Base-by-base conservation (phyloP, 768 basidiomycete genomes). In the Scleroderma citrinum region DNA sequence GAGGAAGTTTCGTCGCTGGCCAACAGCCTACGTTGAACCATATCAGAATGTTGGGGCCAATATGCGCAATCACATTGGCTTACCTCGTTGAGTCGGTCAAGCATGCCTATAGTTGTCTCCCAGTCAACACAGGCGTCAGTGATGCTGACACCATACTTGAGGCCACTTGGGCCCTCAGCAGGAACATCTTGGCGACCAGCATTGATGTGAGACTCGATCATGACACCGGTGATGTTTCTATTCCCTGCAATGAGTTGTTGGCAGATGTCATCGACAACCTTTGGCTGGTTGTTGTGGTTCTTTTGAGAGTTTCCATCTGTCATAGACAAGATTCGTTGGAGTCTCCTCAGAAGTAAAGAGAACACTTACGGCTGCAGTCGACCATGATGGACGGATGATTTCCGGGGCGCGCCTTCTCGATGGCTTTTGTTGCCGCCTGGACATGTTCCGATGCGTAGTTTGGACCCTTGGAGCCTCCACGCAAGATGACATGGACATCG, bases 191-290 rank as follows among this genome's bases (percentile, higher is more conserved):
- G 95, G 51, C 83, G 74, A 17, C 95, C 95, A 44, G 84, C 86
- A 61, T 88, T 85, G 69, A 99, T 84, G 67, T 97, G 87, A 12
- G 86, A 89, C 71, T 99, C 95, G 63, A 99, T 80, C 95, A 99
- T 98, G 49, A 97, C 92, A 40, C 95, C 95, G 5, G 90, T 90
- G 68, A 99, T 86, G 58, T 76, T 73, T 50, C 66, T 74, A 47
- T 76, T 71, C 23, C 91, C 91, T 7, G 77, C 76, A 6, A 65
- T 69, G 47, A 98, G 78, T 69, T 98, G 95, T 3, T 66, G 69
- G 66, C 82, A 83, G 59, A 92, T 78, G 65, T 78, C 69, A 55
- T 80, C 76, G 49, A 90, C 61, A 37, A 92, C 90, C 56, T 82
- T 81, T 16, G 92, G 83, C 67, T 96, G 94, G 69, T 94, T 95